Percentiles rank a stretch among this genome's conserved stretches.
Conservation (phyloP, 768 basidiomycete species). For the Mrakia hoshinonis region DNA sequence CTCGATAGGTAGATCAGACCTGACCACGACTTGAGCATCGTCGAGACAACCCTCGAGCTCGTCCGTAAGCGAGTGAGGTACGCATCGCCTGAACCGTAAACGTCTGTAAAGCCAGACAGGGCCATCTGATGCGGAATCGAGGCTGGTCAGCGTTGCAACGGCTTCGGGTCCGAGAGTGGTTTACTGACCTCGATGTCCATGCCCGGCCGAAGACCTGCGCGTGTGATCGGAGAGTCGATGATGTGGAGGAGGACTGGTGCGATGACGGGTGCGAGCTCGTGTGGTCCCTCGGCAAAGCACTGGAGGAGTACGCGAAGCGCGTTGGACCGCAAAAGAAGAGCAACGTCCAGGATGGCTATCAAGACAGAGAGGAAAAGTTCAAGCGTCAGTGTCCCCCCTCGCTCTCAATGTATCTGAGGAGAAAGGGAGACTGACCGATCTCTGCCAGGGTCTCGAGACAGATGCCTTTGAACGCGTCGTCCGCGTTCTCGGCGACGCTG, state of each 20-base stretch:
- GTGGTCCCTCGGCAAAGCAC: conserved; percentile 78
- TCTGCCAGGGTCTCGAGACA: conserved; percentile 82
- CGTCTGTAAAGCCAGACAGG: conserved; percentile 81
- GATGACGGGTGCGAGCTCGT: conserved; percentile 66
- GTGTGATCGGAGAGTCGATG: conserved; percentile 72
- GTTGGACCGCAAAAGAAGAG: conserved; percentile 67
- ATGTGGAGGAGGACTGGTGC: conserved; percentile 73
- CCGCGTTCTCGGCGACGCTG: conserved; percentile 82
- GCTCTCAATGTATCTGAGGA: conserved; percentile 19
- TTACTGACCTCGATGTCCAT: conserved; percentile 76
- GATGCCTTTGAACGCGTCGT: conserved; percentile 75
- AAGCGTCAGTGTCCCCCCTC: neutral
- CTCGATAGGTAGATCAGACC: conserved; percentile 91
- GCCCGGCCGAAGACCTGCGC: conserved; percentile 67
- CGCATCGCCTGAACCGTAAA: conserved; percentile 71
- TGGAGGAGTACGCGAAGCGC: conserved; percentile 80
- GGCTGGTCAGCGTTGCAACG: too few species aligned
- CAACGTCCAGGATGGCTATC: conserved; percentile 77
- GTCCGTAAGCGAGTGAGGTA: conserved; percentile 71
- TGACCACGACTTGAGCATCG: conserved; percentile 82
- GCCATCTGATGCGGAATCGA: conserved; percentile 54
- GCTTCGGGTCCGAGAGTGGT: neutral
- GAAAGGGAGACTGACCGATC: conserved; percentile 54
- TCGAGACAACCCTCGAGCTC: conserved; percentile 65
- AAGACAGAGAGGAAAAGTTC: neutral